Evolutionary conservation across 2,329 filamentous ascomycete species (phyloP).

Genomic region (Colletotrichum sp.): DNA sequence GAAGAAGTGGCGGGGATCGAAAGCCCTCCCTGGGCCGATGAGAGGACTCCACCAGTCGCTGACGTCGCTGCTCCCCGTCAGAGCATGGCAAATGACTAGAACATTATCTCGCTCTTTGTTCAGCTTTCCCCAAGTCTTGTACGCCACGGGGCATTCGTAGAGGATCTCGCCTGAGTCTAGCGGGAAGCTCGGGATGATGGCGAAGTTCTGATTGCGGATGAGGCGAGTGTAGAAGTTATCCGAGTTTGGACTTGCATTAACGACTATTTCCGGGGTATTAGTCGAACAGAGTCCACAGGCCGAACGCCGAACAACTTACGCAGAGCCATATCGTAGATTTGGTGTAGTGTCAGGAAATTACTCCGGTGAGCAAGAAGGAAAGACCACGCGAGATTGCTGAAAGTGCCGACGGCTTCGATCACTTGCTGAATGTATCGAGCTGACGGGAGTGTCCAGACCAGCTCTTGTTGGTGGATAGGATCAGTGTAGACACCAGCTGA

Average conservation of each 20-base stretch:
- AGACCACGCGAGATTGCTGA: not conserved
- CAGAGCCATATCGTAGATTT: not conserved
- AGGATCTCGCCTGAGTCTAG: constrained; percentile 90
- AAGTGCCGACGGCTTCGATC: not conserved
- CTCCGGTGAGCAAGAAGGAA: not conserved
- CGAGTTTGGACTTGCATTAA: constrained; percentile 40
- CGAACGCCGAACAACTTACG: not conserved
- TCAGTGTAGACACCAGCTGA: not conserved
- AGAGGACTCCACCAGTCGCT: constrained; percentile 89
- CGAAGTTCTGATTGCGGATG: constrained; percentile 87
- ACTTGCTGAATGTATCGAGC: not conserved
- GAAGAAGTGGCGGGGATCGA: constrained; percentile 86
- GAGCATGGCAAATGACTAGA: constrained; percentile 80
- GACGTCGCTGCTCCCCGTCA: constrained; percentile 86
- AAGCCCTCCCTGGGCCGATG: constrained; percentile 76
- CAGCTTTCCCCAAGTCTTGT: constrained; percentile 68
- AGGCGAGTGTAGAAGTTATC: constrained; percentile 90
- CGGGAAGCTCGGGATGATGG: constrained; percentile 84
- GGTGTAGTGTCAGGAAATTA: not conserved
- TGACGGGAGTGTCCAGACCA: not conserved
- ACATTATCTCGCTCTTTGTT: constrained; percentile 65
- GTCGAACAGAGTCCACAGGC: not conserved
- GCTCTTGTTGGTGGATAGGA: not conserved
- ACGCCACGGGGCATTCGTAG: constrained; percentile 74
- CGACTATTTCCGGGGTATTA: not conserved